These are phyloP conservation scores for Fonsecaea nubica DNA, from an alignment of 2,329 filamentous ascomycete genomes.

Conservation along the genomic window DNA sequence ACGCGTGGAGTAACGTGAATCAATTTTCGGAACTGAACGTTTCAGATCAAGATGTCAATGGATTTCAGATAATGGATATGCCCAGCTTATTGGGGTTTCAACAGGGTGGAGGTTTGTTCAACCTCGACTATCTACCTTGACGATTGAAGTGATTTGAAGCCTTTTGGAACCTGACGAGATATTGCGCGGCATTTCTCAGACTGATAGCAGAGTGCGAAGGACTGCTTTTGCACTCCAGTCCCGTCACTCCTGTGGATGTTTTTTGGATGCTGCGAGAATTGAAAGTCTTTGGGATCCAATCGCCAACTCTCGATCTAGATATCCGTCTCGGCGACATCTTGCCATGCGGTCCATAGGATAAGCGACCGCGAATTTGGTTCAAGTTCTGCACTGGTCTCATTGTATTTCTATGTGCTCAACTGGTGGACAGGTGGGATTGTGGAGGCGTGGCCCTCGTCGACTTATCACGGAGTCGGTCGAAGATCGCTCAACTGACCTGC, in stretches of 20 bases:
- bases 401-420: not conserved
- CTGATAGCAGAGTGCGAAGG: not conserved
- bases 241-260: not conserved
- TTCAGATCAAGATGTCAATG: not conserved
- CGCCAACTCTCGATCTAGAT: not conserved
- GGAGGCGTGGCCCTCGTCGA: not conserved
- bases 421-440: not conserved
- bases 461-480: not conserved
- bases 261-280: not conserved
- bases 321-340: not conserved
- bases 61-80: not conserved
- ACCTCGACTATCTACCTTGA: constrained; percentile 7
- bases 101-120: not conserved
- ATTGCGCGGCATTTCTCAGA: not conserved
- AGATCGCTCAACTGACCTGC: not conserved
- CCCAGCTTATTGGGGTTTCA: not conserved
- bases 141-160: not conserved
- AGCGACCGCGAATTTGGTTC: not conserved
- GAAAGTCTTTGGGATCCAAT: not conserved
- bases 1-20: not conserved
- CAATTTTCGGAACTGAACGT: not conserved
- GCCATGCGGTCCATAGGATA: not conserved
- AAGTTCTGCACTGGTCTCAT: not conserved
- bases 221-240: not conserved
- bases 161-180: too few species aligned